Base-by-base conservation (phyloP, 1,284 basidiomycete genomes). In the Microbotryum scabiosae region DNA sequence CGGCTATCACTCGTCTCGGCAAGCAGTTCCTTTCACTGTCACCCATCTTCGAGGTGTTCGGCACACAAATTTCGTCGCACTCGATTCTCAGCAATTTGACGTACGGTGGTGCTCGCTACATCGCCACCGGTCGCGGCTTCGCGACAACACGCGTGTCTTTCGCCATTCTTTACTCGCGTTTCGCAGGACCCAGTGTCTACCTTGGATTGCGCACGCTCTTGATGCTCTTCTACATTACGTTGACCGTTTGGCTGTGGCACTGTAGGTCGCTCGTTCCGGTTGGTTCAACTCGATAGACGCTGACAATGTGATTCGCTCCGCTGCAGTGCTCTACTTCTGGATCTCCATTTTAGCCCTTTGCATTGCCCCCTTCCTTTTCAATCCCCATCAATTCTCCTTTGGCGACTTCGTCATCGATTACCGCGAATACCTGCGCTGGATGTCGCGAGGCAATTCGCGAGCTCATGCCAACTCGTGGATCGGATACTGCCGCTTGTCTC, bases 401-500 rank as follows among this genome's bases (percentile, higher is more conserved):
- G 82, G 89, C 57, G 92, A 97, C 76, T 97, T 94, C 75, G 84
- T 96, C 75, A 89, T 96, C 72, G 92, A 97, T 76, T 97, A 97
- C 76, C 83, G 91, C 72, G 92, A 97, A 78, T 96, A 92, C 79
- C 78, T 97, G 69, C 83, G 92, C 68, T 97, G 92, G 92, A 96
- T 97, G 90, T 92, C 86, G 56, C 84, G 92, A 66, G 92, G 92
- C 62, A 97, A 97, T 77, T 94, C 91, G 55, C 82, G 90, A 25
- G 89, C 90, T n/a, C 92, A 96, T 77, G 88, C 84, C 73, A 97
- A 94, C 76, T 94, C 91, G 5, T 97, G 92, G 92, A 93, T 96
- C 67, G 92, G 92, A 0, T 97, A 96, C 77, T 97, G 92, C 75
- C 87, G 92, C 61, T 79, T 97, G 59, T 90, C 90, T 41, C 83